Evolutionary conservation across 164 flowering plant species (phyloP), one percentile per base, ranked within the genome.

Genomic region (Brasenia schreberi): DNA sequence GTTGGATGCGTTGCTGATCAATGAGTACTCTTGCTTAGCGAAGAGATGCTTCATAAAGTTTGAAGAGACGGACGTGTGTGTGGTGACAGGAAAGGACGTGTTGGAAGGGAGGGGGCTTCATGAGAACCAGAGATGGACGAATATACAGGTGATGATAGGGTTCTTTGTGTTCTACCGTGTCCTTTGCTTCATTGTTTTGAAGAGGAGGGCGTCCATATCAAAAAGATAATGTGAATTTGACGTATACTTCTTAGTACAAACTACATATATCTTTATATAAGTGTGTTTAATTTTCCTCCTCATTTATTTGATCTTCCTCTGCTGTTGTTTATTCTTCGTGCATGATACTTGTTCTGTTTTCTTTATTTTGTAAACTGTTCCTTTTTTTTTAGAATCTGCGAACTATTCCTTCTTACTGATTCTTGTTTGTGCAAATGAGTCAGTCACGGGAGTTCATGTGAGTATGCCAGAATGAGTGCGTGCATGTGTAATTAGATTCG

Each of bases 91-190:
- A 10, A 56, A 73, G 0, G 96, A 88, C 74, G 87, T 91, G 70
- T 61, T 94, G 86, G 70, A 73, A 68, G 83, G 80, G 69, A 81
- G 81, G 77, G 96, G 96, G 45, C 81, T 94, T 17, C 83, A 84
- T 65, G 92, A 82, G 75, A 71, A 68, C 9, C 84, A 87, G 68
- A 81, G 86, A 59, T 94, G 99, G 99, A 77, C 69, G 7, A 89
- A 89, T 43, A 68, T 94, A 5, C 89, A 91, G 66, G 70, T 91
- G 7, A 74, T 94, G 86, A 59, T 91, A 44, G 96, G 84, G 12
- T 91, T 89, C 80, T 89, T 94, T 39, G 79, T 88, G 63, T 70
- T 88, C 59, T 94, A 88, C 70, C 93, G 97, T 11, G 65, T 88
- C 60, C 90, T 94, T 18, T 94, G 90, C 63, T 79, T 85, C 66